Base-by-base conservation (phyloP, 441 rosid genomes). In the Macaranga tanarius region DNA sequence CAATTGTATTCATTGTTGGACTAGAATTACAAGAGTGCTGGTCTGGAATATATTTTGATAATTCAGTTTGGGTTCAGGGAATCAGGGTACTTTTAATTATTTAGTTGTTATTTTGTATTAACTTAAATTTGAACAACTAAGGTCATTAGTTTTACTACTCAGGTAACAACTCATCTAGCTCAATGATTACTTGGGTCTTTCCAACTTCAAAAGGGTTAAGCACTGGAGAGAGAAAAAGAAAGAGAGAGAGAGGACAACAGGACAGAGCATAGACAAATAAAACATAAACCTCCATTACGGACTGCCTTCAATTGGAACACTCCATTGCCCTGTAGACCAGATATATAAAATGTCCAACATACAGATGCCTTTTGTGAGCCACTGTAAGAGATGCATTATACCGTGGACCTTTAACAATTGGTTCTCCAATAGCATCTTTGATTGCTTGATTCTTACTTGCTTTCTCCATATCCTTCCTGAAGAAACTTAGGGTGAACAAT, bases 301-400 rank as follows among this genome's bases (percentile, higher is more conserved):
- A 91, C 84, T 47, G 97, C 97, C 84, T 91, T 91, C 78, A 89
- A 73, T 73, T 81, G 91, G 71, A 91, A 62, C 67, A 87, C 81
- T 67, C 95, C 97, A 62, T 77, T 71, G 75, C 95, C 97, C 57
- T 59, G 85, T 12, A 95, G 92, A 55, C 97, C 97, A 70, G 85
- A 77, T 69, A 93, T 92, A 16, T 98, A 98, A 83, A 95, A 93
- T 44, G 99, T 83, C 86, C 99, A 95, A 76, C 98, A 93, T 15
- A 84, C 92, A 10, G 99, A 88, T 80, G 93, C 79, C 99, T 85
- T 74, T 89, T 85, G 79, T 87, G 98, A 79, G 98, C 85, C 70
- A 95, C 95, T 63, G 97, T 95, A 75, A 95, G 94, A 74, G 98
- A 89, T 57, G 99, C 96, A 84, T 82, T 86, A 79, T 93, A 93